A percentile compares a stretch with the other conserved stretches of the same genome.
Evolutionary conservation across 768 basidiomycete genomes (phyloP).

Genomic region (Tulasnella sp.): DNA sequence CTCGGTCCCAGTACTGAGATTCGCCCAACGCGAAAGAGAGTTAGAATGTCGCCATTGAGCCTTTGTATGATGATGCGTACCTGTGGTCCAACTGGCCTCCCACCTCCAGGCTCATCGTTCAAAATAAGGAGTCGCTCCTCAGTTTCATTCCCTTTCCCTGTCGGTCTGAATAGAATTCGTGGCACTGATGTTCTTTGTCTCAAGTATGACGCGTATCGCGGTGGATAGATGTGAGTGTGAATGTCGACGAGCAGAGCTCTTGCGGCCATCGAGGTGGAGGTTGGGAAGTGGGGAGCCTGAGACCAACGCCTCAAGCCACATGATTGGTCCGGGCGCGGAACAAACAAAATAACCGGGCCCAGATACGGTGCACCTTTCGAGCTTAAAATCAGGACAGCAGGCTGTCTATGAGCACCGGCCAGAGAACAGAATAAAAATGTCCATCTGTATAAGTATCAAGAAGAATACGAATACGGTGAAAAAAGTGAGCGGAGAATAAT

Average conservation of each 20-base stretch:
- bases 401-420: neutral
- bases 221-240: conserved; percentile 82
- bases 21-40: neutral
- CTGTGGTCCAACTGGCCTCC: conserved; percentile 76
- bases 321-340: neutral
- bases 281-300: too few relatives aligned
- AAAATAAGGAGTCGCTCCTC: conserved; percentile 75
- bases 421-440: neutral
- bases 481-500: neutral
- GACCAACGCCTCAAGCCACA: neutral
- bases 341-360: neutral
- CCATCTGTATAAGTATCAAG: neutral
- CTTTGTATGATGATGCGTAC: conserved; percentile 34
- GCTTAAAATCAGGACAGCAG: neutral
- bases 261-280: neutral
- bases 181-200: conserved; percentile 61
- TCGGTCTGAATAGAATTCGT: conserved; percentile 53
- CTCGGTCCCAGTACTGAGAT: conserved; percentile 66
- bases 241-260: conserved; percentile 61
- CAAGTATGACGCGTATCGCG: conserved; percentile 68
- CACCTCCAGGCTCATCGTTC: conserved; percentile 72
- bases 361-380: neutral
- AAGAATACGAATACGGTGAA: neutral
- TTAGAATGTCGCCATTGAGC: conserved; percentile 13
- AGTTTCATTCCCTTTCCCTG: conserved; percentile 40